These are phyloP conservation scores for Russula ochroleuca DNA, from an alignment of 768 basidiomycete genomes.

Conservation along the genomic window DNA sequence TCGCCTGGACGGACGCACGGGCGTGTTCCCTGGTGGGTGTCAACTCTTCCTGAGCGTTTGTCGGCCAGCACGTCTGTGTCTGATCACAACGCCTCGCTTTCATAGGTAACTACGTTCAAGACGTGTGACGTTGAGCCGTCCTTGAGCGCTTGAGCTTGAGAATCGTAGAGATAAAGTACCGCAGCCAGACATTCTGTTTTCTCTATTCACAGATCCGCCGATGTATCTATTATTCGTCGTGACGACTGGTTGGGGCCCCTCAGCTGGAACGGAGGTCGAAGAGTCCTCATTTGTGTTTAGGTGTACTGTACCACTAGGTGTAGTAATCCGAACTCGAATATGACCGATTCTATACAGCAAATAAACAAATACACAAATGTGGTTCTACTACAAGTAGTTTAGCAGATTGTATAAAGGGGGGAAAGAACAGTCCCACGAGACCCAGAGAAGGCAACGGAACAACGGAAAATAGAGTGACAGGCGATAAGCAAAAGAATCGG, in stretches of 20 bases:
- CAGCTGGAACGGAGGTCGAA: neutral
- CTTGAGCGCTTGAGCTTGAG: neutral
- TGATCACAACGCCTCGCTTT: neutral
- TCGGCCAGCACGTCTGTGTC: neutral
- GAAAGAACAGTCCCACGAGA: neutral
- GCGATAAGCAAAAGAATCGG: slow-evolving; percentile 1
- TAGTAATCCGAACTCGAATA: slow-evolving; percentile 18
- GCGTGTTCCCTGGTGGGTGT: slow-evolving; percentile 80
- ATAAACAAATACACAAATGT: slow-evolving; percentile 24
- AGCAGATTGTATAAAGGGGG: slow-evolving; percentile 6
- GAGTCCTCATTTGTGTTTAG: neutral
- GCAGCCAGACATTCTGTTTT: slow-evolving; percentile 4
- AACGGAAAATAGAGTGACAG: neutral
- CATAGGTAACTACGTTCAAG: slow-evolving; percentile 66
- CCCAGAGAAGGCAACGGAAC: neutral
- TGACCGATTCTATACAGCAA: slow-evolving; percentile 25
- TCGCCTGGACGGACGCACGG: slow-evolving; percentile 70
- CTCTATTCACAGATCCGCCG: neutral
- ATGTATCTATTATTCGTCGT: slow-evolving; percentile 9
- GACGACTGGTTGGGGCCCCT: neutral
- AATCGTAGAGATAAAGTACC: slow-evolving; percentile 12
- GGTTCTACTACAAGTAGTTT: slow-evolving; percentile 25
- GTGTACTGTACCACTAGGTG: slow-evolving; percentile 12
- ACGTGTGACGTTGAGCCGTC: slow-evolving; percentile 34
- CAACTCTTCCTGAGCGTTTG: neutral